Evolutionary conservation across 73 alveolate genomes (phyloP).

Genomic region (Strombidium stylifer): DNA sequence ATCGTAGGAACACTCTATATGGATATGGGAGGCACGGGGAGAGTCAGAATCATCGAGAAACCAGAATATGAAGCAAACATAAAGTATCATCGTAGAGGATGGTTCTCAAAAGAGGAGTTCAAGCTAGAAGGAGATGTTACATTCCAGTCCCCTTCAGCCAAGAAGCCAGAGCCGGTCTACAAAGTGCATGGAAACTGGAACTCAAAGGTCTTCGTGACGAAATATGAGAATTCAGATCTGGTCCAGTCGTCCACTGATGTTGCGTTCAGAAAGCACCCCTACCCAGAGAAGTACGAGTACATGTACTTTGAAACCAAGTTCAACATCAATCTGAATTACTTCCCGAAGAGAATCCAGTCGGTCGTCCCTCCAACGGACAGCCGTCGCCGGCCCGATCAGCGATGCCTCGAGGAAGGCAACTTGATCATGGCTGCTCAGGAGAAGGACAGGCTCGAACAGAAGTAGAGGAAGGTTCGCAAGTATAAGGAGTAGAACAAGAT

Average conservation of each 20-base stretch:
- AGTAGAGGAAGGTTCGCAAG: slow-evolving; percentile 82
- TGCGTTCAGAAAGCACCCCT: slow-evolving; percentile 74
- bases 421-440: slow-evolving; percentile 81
- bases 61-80: slow-evolving; percentile 17
- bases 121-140: slow-evolving; percentile 40
- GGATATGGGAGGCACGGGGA: slow-evolving; percentile 20
- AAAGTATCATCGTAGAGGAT: slow-evolving; percentile 70
- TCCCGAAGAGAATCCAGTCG: slow-evolving; percentile 62
- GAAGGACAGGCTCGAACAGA: slow-evolving; percentile 87
- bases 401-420: slow-evolving; percentile 94
- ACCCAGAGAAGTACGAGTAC: slow-evolving; percentile 80
- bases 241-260: background rate
- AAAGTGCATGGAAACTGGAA: slow-evolving; percentile 39
- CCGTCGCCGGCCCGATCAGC: slow-evolving; percentile 94
- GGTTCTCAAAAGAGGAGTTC: slow-evolving; percentile 25
- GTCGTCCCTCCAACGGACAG: slow-evolving; percentile 90
- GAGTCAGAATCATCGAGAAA: background rate
- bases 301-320: slow-evolving; percentile 75
- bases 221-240: background rate
- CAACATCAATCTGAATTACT: slow-evolving; percentile 82
- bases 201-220: background rate
- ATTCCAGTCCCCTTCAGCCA: background rate
- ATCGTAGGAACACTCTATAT: slow-evolving; percentile 48
- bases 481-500: slow-evolving; percentile 61
- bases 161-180: slow-evolving; percentile 1